A percentile compares a stretch with the other conserved stretches of the same genome.
Conservation (phyloP, 2,329 filamentous ascomycete genomes). For the Colletotrichum chlorophyti region DNA sequence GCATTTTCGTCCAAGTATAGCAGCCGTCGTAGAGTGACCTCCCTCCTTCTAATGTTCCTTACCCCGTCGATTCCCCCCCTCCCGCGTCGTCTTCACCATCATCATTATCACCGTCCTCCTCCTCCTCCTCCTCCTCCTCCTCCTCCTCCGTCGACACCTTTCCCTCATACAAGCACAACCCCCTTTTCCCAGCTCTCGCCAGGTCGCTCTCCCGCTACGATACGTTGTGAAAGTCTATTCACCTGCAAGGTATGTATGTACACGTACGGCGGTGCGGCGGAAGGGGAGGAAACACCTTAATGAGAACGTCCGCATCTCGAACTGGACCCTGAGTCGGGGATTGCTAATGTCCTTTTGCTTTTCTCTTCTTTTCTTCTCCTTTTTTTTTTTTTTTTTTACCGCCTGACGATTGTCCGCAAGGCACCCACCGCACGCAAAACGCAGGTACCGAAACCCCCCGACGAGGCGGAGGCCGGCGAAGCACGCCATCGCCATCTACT, state of each 20-base stretch:
- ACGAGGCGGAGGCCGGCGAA: not conserved
- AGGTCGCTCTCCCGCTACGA: conserved; percentile 1
- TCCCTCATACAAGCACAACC: not conserved
- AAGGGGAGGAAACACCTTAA: too few relatives aligned
- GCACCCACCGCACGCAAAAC: not conserved
- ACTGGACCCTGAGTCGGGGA: conserved; percentile 4
- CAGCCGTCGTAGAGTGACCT: too few relatives aligned
- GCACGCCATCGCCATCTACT: conserved; percentile 4
- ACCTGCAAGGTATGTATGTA: not conserved
- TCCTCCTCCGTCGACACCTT: not conserved
- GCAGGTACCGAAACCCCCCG: conserved; percentile 7
- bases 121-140: not conserved
- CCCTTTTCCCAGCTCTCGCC: not conserved
- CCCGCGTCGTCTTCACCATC: not conserved
- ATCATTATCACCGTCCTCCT: not conserved
- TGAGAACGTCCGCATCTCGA: too few relatives aligned
- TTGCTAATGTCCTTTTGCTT: not conserved
- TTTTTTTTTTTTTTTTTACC: too few relatives aligned
- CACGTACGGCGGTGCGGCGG: not conserved
- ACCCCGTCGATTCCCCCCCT: not conserved
- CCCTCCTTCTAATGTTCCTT: not conserved
- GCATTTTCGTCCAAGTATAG: too few relatives aligned
- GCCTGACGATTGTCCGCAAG: conserved; percentile 4
- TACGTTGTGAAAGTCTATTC: not conserved
- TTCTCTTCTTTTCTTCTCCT: too few relatives aligned